Evolutionary conservation across 2,329 filamentous ascomycete species (phyloP), one percentile per base, ranked within the genome.

Genomic region (Emericellopsis atlantica): DNA sequence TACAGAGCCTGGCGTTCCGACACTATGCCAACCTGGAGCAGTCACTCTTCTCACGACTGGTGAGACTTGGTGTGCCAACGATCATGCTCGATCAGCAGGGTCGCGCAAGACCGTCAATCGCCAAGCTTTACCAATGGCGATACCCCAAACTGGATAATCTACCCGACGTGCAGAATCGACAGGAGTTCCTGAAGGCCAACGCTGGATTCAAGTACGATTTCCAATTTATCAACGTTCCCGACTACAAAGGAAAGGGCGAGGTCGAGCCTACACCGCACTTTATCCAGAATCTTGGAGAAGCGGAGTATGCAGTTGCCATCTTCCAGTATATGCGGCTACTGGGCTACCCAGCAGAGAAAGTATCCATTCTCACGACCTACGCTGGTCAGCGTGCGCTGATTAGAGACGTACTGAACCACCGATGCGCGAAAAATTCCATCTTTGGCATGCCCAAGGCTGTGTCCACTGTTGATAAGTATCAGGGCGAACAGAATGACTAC

Each of bases 401-500:
- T 45, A 81, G 75, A 51, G 90, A 98, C 59, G 87, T 98, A 4
- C 64, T 98, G 40, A 67, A 66, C 12, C 85, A 93, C 55, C 75
- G 92, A 44, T 98, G 92, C 60, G 81, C 79, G 32, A 82, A 76
- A 51, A 93, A 88, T 51, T 66, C 79, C 2, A 66, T 96, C 16
- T 98, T 98, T 61, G 89, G 90, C 8, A 66, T 95, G 59, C 92
- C 92, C 15, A 84, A 81, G 60, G 81, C 84, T 40, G 86, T 98
- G 23, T 89, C 86, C 4, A 98, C 93, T 5, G 90, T 98, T 47
- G 92, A 98, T 66, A 95, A 95, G 60, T 98, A 96, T 55, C 92
- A 98, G 66, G 93, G 92, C 58, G 92, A 98, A 68, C 92, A 98
- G 63, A 98, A 98, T 61, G 92, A 98, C 55, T 96, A 95, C 54